These are phyloP conservation scores for Solanum clarkiae DNA, from an alignment of 257 asterid species.

Conservation along the genomic window DNA sequence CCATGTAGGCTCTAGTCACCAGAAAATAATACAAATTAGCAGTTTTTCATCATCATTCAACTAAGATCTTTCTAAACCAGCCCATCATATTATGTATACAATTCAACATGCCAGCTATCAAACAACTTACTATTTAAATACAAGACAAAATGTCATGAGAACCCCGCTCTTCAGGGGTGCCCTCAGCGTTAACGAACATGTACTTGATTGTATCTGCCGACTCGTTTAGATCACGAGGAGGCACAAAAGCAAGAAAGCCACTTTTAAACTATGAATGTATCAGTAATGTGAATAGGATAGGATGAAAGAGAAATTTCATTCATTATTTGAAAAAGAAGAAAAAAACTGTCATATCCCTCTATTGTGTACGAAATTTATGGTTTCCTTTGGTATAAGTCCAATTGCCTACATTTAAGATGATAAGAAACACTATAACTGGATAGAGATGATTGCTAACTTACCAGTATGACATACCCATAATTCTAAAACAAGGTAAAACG, in stretches of 20 bases:
- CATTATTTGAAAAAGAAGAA: neutral
- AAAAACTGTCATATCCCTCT: neutral
- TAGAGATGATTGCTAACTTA: neutral
- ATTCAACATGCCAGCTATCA: neutral
- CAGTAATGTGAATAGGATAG: neutral
- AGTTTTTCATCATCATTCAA: neutral
- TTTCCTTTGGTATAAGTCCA: neutral
- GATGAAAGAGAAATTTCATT: neutral
- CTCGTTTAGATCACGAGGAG: conserved; percentile 4
- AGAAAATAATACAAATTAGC: neutral
- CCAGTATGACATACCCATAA: neutral
- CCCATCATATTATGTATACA: neutral
- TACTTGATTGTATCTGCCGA: neutral
- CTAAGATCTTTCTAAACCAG: neutral
- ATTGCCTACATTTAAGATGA: neutral
- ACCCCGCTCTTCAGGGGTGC: neutral
- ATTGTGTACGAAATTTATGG: neutral
- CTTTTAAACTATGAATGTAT: neutral
- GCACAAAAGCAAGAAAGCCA: neutral
- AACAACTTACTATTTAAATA: neutral
- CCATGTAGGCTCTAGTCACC: neutral
- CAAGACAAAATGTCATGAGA: neutral
- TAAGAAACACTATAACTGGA: neutral
- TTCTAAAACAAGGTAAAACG: neutral
- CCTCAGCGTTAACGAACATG: neutral